Evolutionary conservation across 495 filamentous ascomycete species (phyloP).

Genomic region (Neurospora cerealis): DNA sequence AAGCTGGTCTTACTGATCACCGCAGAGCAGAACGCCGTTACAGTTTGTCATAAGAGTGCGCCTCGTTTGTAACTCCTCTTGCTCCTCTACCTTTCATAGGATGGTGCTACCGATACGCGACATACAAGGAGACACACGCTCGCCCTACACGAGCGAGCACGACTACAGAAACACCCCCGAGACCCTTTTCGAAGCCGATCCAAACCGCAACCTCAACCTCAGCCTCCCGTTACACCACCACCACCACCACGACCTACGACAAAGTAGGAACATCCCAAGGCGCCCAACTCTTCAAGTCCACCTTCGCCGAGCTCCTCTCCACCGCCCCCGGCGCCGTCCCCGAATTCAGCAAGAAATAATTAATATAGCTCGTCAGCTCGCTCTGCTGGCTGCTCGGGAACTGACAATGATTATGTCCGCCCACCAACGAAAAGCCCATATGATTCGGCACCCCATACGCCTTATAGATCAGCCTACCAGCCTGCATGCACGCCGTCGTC

Average conservation of each 20-base stretch:
- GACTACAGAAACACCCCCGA: background rate
- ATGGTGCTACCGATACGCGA: background rate
- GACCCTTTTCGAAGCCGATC: background rate
- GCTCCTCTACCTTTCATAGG: background rate
- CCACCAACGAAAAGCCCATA: conserved; percentile 46
- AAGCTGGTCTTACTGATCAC: background rate
- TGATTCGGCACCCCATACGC: conserved; percentile 37
- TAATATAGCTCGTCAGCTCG: conserved; percentile 41
- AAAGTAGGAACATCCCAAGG: conserved; percentile 31
- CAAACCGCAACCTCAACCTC: background rate
- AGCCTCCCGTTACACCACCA: background rate
- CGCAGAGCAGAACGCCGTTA: no score
- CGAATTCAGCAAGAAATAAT: conserved; percentile 30
- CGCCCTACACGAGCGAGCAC: background rate
- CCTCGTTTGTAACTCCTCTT: no score
- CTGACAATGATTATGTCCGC: conserved; percentile 44
- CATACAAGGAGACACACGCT: background rate
- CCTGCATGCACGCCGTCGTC: conserved; percentile 46
- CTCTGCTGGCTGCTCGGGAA: conserved; percentile 42
- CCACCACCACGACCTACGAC: conserved; percentile 10
- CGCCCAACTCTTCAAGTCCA: conserved; percentile 29
- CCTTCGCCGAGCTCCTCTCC: conserved; percentile 29
- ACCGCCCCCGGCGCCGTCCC: conserved; percentile 25
- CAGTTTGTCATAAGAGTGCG: no score
- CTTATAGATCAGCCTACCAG: conserved; percentile 41